Evolutionary conservation across 2,329 filamentous ascomycete genomes (phyloP).

Genomic region (Fusarium setosum): DNA sequence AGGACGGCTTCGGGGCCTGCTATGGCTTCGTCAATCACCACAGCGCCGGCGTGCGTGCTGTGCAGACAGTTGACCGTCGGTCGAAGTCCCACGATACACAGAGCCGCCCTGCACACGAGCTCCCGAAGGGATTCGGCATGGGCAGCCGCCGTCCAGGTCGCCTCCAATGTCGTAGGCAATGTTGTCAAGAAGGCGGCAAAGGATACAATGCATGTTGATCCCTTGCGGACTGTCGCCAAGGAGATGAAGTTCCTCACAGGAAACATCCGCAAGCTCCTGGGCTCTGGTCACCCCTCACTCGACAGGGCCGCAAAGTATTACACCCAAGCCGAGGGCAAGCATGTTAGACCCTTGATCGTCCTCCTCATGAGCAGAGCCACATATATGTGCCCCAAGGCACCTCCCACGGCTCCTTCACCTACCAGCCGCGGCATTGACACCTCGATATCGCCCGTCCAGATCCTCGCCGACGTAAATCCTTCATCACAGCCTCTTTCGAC

Average conservation of each 20-base stretch:
- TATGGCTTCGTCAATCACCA: slow-evolving; percentile 5
- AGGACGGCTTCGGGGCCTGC: slow-evolving; percentile 24
- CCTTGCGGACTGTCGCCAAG: slow-evolving; percentile 89
- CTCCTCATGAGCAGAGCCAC: slow-evolving; percentile 97
- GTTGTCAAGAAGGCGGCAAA: slow-evolving; percentile 71
- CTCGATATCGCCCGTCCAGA: slow-evolving; percentile 64
- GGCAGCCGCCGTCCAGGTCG: slow-evolving; percentile 78
- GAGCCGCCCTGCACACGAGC: slow-evolving; percentile 56
- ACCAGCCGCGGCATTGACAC: slow-evolving; percentile 62
- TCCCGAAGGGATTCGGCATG: slow-evolving; percentile 70
- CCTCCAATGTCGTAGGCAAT: slow-evolving; percentile 77
- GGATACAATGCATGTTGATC: slow-evolving; percentile 81
- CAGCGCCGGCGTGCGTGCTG: slow-evolving; percentile 44
- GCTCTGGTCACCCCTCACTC: slow-evolving; percentile 92
- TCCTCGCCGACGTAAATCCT: slow-evolving; percentile 87
- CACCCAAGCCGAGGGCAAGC: slow-evolving; percentile 95
- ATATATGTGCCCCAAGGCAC: slow-evolving; percentile 75
- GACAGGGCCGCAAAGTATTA: slow-evolving; percentile 99
- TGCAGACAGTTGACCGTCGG: slow-evolving; percentile 47
- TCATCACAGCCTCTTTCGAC: slow-evolving; percentile 59
- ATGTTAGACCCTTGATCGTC: slow-evolving; percentile 93
- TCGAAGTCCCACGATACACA: slow-evolving; percentile 47
- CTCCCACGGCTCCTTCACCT: slow-evolving; percentile 52
- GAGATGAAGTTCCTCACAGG: slow-evolving; percentile 97
- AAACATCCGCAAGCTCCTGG: slow-evolving; percentile 92